phyloP scores from a whole-genome alignment of 495 filamentous ascomycete species.

The Aspergillus egyptiacus region DNA sequence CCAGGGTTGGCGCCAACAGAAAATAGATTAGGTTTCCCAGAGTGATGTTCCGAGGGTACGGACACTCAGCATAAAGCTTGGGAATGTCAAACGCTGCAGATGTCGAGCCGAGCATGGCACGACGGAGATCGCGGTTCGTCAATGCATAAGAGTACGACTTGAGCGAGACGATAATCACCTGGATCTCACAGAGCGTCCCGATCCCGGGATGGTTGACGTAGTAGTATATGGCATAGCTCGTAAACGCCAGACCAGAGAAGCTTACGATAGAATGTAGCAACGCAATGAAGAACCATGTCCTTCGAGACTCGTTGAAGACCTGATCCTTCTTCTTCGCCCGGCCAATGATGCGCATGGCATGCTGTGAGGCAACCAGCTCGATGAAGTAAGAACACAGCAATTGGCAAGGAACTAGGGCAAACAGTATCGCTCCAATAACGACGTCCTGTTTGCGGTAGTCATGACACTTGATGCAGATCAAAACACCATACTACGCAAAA shows the following conservation, averaged over 20 bases:
- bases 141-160: constrained; percentile 95
- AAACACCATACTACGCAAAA: constrained; percentile 75
- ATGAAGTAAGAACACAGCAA: constrained; percentile 84
- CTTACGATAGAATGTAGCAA: constrained; percentile 75
- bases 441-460: constrained; percentile 79
- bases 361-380: constrained; percentile 70
- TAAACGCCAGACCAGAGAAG: constrained; percentile 69
- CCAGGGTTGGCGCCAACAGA: constrained; percentile 92
- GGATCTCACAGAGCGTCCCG: constrained; percentile 81
- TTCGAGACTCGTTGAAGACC: constrained; percentile 49
- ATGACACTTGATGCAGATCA: constrained; percentile 88
- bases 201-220: constrained; percentile 89
- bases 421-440: constrained; percentile 66
- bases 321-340: constrained; percentile 52
- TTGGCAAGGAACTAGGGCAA: constrained; percentile 80
- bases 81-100: constrained; percentile 55
- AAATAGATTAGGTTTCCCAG: constrained; percentile 84
- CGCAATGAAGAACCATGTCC: constrained; percentile 73
- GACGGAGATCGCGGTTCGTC: constrained; percentile 90
- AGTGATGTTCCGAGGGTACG: constrained; percentile 87
- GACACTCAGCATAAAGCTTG: constrained; percentile 71
- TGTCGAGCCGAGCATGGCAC: constrained; percentile 71
- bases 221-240: constrained; percentile 82
- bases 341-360: constrained; percentile 62
- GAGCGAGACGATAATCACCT: constrained; percentile 92